Evolutionary conservation across 2,329 filamentous ascomycete genomes (phyloP).

Genomic region (Drechslera avenae): DNA sequence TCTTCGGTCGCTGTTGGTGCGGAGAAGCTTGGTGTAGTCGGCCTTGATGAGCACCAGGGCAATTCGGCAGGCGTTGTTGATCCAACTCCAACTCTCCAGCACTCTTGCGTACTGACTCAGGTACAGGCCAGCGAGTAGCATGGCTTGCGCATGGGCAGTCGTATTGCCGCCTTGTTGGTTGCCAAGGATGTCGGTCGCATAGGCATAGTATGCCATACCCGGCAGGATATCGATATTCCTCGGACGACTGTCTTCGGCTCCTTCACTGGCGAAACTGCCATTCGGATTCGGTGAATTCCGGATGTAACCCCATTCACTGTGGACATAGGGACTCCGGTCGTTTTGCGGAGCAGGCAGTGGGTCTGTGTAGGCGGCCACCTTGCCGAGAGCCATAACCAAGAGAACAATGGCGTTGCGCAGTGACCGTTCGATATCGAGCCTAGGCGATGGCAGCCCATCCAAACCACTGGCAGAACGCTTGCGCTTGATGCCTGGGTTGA

Average conservation of each 20-base stretch:
- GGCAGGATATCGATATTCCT: slow-evolving; percentile 85
- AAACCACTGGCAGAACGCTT: slow-evolving; percentile 42
- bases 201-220: slow-evolving; percentile 86
- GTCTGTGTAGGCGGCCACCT: slow-evolving; percentile 68
- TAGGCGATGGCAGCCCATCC: slow-evolving; percentile 31
- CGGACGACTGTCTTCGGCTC: slow-evolving; percentile 31
- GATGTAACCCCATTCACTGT: slow-evolving; percentile 31
- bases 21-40: slow-evolving; percentile 40
- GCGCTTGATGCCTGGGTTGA: slow-evolving; percentile 40
- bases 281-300: slow-evolving; percentile 48
- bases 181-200: slow-evolving; percentile 84
- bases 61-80: slow-evolving; percentile 64
- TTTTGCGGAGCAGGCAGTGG: slow-evolving; percentile 61
- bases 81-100: slow-evolving; percentile 80
- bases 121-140: slow-evolving; percentile 84
- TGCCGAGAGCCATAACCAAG: slow-evolving; percentile 82
- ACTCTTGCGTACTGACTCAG: slow-evolving; percentile 86
- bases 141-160: slow-evolving; percentile 82
- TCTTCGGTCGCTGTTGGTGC: slow-evolving; percentile 25
- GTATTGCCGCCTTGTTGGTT: slow-evolving; percentile 78
- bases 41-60: slow-evolving; percentile 76
- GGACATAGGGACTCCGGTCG: slow-evolving; percentile 43
- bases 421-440: slow-evolving; percentile 35
- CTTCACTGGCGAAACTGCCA: slow-evolving; percentile 41
- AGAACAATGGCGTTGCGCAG: slow-evolving; percentile 76